These are phyloP conservation scores for Apiospora arundinis DNA, from an alignment of 2,329 filamentous ascomycete species.

Conservation along the genomic window DNA sequence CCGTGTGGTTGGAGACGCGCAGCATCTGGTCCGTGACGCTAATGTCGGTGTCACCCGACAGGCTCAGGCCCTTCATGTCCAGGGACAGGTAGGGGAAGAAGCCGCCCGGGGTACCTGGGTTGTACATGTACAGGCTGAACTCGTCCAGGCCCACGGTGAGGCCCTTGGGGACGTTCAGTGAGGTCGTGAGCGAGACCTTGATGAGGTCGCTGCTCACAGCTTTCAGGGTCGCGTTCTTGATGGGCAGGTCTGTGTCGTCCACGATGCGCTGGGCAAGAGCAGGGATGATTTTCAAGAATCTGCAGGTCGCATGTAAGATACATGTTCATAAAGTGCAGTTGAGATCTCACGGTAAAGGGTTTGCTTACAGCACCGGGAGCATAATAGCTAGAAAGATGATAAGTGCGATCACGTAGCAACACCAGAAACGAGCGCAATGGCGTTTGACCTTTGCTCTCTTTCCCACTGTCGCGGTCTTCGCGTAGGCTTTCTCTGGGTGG, in stretches of 20 bases:
- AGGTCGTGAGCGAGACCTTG: slow-evolving; percentile 41
- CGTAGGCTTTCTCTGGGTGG: slow-evolving; percentile 12
- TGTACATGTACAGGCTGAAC: slow-evolving; percentile 41
- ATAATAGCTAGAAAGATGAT: slow-evolving; percentile 46
- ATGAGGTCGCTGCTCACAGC: slow-evolving; percentile 42
- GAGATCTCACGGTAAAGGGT: accelerated
- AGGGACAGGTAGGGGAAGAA: slow-evolving; percentile 39
- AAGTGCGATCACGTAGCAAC: slow-evolving; percentile 41
- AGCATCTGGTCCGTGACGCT: slow-evolving; percentile 26
- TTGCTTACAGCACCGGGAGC: slow-evolving; percentile 46
- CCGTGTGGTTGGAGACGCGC: slow-evolving; percentile 24
- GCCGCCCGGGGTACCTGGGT: slow-evolving; percentile 34
- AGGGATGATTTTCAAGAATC: slow-evolving; percentile 47
- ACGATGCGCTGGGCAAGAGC: slow-evolving; percentile 47
- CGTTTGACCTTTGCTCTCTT: slow-evolving; percentile 37
- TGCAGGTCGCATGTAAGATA: slow-evolving; percentile 24
- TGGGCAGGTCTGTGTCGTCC: slow-evolving; percentile 43
- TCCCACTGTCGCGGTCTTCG: slow-evolving; percentile 28
- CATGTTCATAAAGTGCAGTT: neutral
- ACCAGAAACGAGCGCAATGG: slow-evolving; percentile 47
- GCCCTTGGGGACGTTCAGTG: slow-evolving; percentile 43
- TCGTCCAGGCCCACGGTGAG: slow-evolving; percentile 45
- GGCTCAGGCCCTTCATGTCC: slow-evolving; percentile 31
- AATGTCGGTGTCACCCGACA: slow-evolving; percentile 41
- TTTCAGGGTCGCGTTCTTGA: slow-evolving; percentile 42